Conservation (phyloP, 2,329 filamentous ascomycete genomes). For the Pseudogymnoascus sp. region DNA sequence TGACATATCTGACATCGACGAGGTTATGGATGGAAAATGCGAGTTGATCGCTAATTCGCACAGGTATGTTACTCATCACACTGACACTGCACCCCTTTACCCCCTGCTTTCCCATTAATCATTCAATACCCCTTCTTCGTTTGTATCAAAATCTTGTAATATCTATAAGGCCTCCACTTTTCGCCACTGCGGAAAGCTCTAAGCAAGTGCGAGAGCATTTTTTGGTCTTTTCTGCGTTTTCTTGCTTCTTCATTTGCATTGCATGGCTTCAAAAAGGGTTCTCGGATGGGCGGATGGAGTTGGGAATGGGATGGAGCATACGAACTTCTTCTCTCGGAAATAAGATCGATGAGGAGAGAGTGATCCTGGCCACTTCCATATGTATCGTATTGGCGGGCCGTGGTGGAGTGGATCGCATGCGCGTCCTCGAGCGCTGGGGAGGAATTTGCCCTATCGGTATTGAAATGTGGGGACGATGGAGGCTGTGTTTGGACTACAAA, state of each 20-base stretch:
- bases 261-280: background rate
- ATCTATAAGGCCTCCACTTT: background rate
- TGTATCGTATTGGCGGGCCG: constrained; percentile 6
- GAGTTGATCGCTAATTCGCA: constrained; percentile 5
- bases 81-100: background rate
- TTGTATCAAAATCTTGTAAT: constrained; percentile 7
- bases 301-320: background rate
- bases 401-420: constrained; percentile 8
- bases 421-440: background rate
- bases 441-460: background rate
- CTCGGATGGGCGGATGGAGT: constrained; percentile 1
- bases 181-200: background rate
- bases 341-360: background rate
- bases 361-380: background rate
- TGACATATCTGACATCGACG: background rate
- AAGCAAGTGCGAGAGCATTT: constrained; percentile 4
- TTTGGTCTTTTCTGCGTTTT: background rate
- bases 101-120: background rate
- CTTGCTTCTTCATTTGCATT: constrained; percentile 2
- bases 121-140: constrained; percentile 4
- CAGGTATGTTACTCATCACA: constrained; percentile 2
- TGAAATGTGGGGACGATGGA: constrained; percentile 5
- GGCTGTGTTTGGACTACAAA: constrained; percentile 7
- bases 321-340: background rate
- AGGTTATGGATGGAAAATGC: background rate